Percentiles rank a stretch among this genome's conserved stretches.
Evolutionary conservation across 805 yeast species (phyloP).

Genomic region (Saccharomycopsis sp.): DNA sequence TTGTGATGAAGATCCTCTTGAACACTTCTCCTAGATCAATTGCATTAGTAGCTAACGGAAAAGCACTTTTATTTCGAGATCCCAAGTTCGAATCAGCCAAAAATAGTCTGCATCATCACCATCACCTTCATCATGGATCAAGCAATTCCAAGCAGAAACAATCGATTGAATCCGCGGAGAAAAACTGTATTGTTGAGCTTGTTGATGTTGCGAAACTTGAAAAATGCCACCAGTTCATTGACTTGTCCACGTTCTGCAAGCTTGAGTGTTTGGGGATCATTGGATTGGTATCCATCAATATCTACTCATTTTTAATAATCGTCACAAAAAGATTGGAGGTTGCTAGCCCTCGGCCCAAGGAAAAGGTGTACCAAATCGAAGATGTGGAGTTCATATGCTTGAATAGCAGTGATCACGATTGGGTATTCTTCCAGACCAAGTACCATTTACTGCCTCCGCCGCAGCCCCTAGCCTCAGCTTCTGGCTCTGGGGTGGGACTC

Average conservation of each 20-base stretch:
- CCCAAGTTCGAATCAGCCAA: constrained; percentile 22
- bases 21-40: constrained; percentile 61
- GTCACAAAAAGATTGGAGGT: constrained; percentile 46
- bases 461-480: neutral
- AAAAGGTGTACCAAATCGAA: constrained; percentile 43
- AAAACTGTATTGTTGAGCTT: constrained; percentile 41
- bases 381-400: constrained; percentile 60
- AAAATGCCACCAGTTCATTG: constrained; percentile 32
- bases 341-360: constrained; percentile 50
- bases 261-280: constrained; percentile 44
- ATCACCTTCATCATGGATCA: constrained; percentile 26
- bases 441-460: too few species aligned
- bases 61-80: constrained; percentile 52
- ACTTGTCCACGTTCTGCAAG: constrained; percentile 30
- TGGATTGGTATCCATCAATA: constrained; percentile 51
- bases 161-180: constrained; percentile 22
- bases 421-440: constrained; percentile 24
- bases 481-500: too few species aligned
- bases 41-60: constrained; percentile 50
- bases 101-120: constrained; percentile 19
- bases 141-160: constrained; percentile 22
- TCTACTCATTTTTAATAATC: constrained; percentile 47
- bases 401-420: constrained; percentile 47
- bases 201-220: constrained; percentile 35
- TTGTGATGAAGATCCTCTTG: constrained; percentile 61